Percentiles rank a stretch among this genome's conserved stretches.
phyloP scores from a whole-genome alignment of 2,329 filamentous ascomycete species.

The Cyclaneusma minus region DNA sequence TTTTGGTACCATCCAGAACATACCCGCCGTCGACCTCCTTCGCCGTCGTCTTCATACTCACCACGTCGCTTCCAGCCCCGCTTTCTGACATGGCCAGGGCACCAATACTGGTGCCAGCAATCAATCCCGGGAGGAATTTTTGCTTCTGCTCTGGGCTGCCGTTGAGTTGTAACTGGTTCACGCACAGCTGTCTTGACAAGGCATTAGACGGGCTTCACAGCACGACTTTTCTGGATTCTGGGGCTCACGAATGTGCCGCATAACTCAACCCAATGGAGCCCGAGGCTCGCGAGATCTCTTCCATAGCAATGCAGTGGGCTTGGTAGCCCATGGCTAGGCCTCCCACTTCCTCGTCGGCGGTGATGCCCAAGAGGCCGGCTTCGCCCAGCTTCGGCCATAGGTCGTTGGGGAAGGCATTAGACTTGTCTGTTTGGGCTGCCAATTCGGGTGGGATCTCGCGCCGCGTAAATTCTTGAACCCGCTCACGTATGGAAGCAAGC shows the following conservation, averaged over 20 bases:
- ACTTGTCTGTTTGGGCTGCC: constrained; percentile 66
- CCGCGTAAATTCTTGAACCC: constrained; percentile 61
- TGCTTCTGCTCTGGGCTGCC: constrained; percentile 65
- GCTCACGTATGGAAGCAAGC: constrained; percentile 34
- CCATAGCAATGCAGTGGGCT: constrained; percentile 89
- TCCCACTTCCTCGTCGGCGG: constrained; percentile 82
- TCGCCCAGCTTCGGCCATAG: constrained; percentile 94
- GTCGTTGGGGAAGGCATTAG: constrained; percentile 73
- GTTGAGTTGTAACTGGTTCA: constrained; percentile 92
- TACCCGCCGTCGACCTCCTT: constrained; percentile 73
- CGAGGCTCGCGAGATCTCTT: constrained; percentile 81
- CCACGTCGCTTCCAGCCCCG: constrained; percentile 80
- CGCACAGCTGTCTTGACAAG: constrained; percentile 93
- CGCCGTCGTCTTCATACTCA: constrained; percentile 84
- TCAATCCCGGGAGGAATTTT: constrained; percentile 64
- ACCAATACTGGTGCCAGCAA: constrained; percentile 68
- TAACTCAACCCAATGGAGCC: constrained; percentile 80
- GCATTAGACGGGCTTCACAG: too few relatives aligned
- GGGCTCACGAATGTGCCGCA: constrained; percentile 83
- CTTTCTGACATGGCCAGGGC: constrained; percentile 93
- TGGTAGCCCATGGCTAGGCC: constrained; percentile 89
- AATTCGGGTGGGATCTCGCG: constrained; percentile 77
- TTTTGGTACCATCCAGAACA: constrained; percentile 78
- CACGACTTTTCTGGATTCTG: too few relatives aligned
- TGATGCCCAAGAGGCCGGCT: constrained; percentile 83